A percentile compares a stretch with the other conserved stretches of the same genome.
Conservation (phyloP, 164 flowering plant species). For the Vitis riparia region DNA sequence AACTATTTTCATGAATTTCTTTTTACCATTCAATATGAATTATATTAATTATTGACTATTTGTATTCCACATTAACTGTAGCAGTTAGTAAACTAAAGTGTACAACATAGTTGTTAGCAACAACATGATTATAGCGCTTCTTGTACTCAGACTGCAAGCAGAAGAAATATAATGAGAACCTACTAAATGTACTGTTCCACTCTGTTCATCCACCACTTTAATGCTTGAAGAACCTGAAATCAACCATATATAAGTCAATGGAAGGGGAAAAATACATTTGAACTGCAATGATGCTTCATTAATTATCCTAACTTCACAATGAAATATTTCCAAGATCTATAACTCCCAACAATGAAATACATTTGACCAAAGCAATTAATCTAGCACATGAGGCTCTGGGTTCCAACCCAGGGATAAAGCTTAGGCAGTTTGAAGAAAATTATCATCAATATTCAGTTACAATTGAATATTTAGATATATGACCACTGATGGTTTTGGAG, state of each 20-base stretch:
- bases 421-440: too few species aligned
- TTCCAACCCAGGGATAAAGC: too few species aligned
- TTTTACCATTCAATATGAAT: constrained; percentile 13
- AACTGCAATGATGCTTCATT: neutral
- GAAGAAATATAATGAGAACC: constrained; percentile 43
- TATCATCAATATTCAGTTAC: too few species aligned
- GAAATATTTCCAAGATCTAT: too few species aligned
- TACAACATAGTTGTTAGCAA: constrained; percentile 17
- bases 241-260: constrained; percentile 8
- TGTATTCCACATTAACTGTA: constrained; percentile 9
- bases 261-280: neutral
- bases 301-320: too few species aligned
- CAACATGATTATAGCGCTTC: constrained; percentile 3
- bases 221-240: constrained; percentile 79
- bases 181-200: constrained; percentile 64
- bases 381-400: too few species aligned
- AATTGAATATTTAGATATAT: too few species aligned
- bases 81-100: constrained; percentile 18
- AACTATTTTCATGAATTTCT: constrained; percentile 5
- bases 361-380: too few species aligned
- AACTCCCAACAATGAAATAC: too few species aligned
- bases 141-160: constrained; percentile 11
- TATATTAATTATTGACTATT: constrained; percentile 11
- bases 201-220: constrained; percentile 63
- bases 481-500: too few species aligned